phyloP scores from a whole-genome alignment of 495 filamentous ascomycete genomes.

The Parmelia sp. region DNA sequence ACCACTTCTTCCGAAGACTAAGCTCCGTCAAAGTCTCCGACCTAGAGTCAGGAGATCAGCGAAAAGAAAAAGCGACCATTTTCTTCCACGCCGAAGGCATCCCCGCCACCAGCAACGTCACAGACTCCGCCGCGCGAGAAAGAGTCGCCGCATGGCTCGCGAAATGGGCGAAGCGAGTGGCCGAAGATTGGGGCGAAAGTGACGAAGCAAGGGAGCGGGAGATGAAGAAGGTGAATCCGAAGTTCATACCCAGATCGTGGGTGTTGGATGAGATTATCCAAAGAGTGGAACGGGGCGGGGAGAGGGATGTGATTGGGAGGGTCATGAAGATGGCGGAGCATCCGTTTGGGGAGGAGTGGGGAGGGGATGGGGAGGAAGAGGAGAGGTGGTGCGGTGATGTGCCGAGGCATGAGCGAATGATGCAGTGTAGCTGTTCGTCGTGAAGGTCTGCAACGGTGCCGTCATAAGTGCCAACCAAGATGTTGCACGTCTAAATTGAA shows the following conservation, averaged over 20 bases:
- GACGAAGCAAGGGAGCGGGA: constrained; percentile 53
- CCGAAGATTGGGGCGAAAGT: constrained; percentile 61
- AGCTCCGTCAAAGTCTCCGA: constrained; percentile 50
- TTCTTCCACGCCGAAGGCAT: constrained; percentile 70
- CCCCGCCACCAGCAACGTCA: constrained; percentile 45
- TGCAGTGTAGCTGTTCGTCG: constrained; percentile 78
- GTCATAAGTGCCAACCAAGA: too few species aligned
- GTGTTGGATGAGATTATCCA: constrained; percentile 88
- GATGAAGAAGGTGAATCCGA: constrained; percentile 87
- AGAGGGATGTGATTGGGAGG: constrained; percentile 66
- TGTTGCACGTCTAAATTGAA: background rate
- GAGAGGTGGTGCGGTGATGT: constrained; percentile 84
- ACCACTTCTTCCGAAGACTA: constrained; percentile 80
- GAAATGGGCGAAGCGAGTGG: constrained; percentile 58
- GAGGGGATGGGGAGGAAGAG: constrained; percentile 62
- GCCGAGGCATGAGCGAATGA: constrained; percentile 62
- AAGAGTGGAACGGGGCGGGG: constrained; percentile 75
- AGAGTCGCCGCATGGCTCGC: constrained; percentile 70
- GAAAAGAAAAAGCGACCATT: constrained; percentile 49
- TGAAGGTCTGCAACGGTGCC: background rate
- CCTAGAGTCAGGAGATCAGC: constrained; percentile 53
- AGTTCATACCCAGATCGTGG: constrained; percentile 84
- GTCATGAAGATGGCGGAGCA: constrained; percentile 73
- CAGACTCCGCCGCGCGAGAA: constrained; percentile 49
- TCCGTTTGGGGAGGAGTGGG: constrained; percentile 81